phyloP scores from a whole-genome alignment of 345 rosid genomes.

The Eucalyptus sp. region DNA sequence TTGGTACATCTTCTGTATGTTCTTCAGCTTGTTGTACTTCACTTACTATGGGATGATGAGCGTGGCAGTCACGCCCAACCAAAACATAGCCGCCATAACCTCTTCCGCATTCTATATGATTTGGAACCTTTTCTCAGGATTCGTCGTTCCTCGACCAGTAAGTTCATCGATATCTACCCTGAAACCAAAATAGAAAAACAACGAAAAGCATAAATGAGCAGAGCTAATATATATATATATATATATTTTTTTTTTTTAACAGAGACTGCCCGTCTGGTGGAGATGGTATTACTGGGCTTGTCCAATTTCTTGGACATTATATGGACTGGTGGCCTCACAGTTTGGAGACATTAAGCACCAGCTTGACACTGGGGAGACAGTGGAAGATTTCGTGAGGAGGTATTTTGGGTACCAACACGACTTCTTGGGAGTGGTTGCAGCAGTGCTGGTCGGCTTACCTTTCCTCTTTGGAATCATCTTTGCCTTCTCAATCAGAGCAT shows the following conservation, averaged over 20 bases:
- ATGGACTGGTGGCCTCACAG: constrained; percentile 42
- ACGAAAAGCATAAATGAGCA: too few relatives aligned
- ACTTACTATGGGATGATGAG: constrained; percentile 60
- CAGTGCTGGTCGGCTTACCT: constrained; percentile 27
- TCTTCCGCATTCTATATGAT: constrained; percentile 29
- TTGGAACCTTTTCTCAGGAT: constrained; percentile 64
- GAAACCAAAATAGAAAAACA: background rate
- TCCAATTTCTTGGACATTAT: constrained; percentile 43
- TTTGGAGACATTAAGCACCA: constrained; percentile 29
- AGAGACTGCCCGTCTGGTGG: constrained; percentile 65
- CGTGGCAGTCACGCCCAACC: constrained; percentile 51
- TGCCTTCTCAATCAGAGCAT: constrained; percentile 52
- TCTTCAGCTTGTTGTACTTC: constrained; percentile 48
- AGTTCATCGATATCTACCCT: background rate
- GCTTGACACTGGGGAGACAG: constrained; percentile 31
- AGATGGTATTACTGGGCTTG: constrained; percentile 62
- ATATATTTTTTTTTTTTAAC: background rate
- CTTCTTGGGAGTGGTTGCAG: constrained; percentile 43
- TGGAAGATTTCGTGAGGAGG: constrained; percentile 37
- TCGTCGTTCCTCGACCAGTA: constrained; percentile 38
- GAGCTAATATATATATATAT: background rate
- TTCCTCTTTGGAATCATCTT: constrained; percentile 52
- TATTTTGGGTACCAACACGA: constrained; percentile 53
- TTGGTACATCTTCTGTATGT: constrained; percentile 53
- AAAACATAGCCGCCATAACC: constrained; percentile 30